Conservation (phyloP, 2,329 filamentous ascomycete genomes). For the Sphaerulina musiva region DNA sequence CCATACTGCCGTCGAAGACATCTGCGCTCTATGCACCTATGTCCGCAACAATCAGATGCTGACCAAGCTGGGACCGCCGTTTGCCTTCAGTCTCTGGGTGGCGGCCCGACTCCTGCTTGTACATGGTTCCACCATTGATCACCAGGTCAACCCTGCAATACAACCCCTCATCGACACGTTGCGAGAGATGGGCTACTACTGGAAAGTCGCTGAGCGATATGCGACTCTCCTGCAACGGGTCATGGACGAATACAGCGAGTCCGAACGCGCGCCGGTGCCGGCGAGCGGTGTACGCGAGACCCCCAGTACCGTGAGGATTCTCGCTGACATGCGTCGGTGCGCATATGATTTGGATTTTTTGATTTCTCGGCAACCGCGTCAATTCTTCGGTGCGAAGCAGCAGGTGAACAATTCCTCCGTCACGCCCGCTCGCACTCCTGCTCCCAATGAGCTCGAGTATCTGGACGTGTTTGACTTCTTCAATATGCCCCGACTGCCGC, state of each 20-base stretch:
- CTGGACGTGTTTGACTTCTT: slow-evolving; percentile 93
- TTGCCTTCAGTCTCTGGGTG: slow-evolving; percentile 90
- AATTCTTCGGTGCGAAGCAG: slow-evolving; percentile 32
- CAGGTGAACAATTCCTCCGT: slow-evolving; percentile 20
- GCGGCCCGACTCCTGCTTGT: slow-evolving; percentile 80
- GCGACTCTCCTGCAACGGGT: slow-evolving; percentile 72
- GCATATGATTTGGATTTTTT: slow-evolving; percentile 86
- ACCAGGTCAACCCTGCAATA: slow-evolving; percentile 72
- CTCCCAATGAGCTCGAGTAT: slow-evolving; percentile 79
- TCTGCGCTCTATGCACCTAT: slow-evolving; percentile 70
- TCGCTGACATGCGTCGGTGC: slow-evolving; percentile 85
- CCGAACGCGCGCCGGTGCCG: slow-evolving; percentile 53
- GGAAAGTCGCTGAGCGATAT: slow-evolving; percentile 80
- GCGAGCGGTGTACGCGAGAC: slow-evolving; percentile 65
- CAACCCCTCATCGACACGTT: slow-evolving; percentile 76
- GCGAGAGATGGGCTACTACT: slow-evolving; percentile 71
- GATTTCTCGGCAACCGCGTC: slow-evolving; percentile 70
- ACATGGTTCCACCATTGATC: slow-evolving; percentile 82
- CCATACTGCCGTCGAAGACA: slow-evolving; percentile 73
- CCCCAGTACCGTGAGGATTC: slow-evolving; percentile 75
- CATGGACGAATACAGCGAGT: slow-evolving; percentile 77
- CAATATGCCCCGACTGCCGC: slow-evolving; percentile 70
- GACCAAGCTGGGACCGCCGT: slow-evolving; percentile 76
- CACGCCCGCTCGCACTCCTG: slow-evolving; percentile 45
- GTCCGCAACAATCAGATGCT: slow-evolving; percentile 69